A percentile compares a stretch with the other conserved stretches of the same genome.
Evolutionary conservation across 106 monocot species (phyloP).

Genomic region (Hemerocallis citrina): DNA sequence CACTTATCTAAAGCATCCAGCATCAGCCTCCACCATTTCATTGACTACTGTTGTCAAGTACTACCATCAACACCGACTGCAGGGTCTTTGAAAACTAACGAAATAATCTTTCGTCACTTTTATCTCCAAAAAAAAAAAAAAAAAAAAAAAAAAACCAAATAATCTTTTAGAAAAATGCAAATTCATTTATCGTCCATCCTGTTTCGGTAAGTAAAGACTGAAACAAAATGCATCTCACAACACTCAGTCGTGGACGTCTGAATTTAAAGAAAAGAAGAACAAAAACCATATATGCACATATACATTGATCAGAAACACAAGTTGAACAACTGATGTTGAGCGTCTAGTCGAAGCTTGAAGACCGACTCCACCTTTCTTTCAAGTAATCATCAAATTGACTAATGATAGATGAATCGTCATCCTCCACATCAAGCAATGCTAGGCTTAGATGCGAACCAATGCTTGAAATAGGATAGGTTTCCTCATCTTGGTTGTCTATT

Average conservation of each 20-base stretch:
- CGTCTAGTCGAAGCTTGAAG: conserved; percentile 72
- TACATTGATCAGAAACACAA: not conserved
- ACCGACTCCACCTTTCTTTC: conserved; percentile 58
- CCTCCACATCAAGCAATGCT: conserved; percentile 72
- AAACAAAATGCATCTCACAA: not conserved
- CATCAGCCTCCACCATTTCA: conserved; percentile 3
- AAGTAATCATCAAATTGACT: conserved; percentile 71
- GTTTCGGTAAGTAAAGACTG: not conserved
- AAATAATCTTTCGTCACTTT: no score
- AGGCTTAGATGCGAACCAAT: conserved; percentile 62
- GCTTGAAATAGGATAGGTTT: conserved; percentile 40
- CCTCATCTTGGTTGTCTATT: conserved; percentile 46
- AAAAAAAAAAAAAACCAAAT: no score
- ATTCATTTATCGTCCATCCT: not conserved
- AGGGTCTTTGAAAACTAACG: not conserved
- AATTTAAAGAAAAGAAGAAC: no score
- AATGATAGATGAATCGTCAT: conserved; percentile 39
- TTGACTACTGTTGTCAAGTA: not conserved
- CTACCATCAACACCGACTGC: no score
- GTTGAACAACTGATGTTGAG: not conserved
- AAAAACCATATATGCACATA: not conserved
- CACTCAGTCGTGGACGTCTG: not conserved
- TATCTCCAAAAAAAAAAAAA: no score
- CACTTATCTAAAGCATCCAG: not conserved
- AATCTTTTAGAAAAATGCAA: not conserved